phyloP scores from a whole-genome alignment of 2,329 filamentous ascomycete species.

The Endoconidiophora laricicola region DNA sequence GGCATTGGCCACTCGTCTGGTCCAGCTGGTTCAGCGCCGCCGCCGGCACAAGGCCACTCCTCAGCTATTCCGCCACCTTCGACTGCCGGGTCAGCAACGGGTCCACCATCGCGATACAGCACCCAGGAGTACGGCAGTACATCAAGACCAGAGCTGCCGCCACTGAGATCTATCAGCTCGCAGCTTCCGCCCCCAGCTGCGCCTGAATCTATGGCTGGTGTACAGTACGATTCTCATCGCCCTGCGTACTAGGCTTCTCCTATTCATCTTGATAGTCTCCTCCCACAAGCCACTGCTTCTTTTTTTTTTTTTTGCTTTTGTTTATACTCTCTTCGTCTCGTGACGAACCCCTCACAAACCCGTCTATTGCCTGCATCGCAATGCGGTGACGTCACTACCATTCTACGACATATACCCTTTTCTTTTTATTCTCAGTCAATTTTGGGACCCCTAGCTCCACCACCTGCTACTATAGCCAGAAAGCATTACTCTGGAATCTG shows the following conservation, averaged over 20 bases:
- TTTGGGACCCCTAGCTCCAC: background rate
- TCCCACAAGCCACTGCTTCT: background rate
- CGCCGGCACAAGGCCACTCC: constrained; percentile 17
- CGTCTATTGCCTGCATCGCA: too few species aligned
- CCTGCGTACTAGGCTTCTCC: constrained; percentile 3
- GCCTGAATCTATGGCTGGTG: constrained; percentile 48
- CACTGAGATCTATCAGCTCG: constrained; percentile 22
- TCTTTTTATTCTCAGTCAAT: background rate
- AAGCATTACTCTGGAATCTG: background rate
- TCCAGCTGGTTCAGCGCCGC: constrained; percentile 15
- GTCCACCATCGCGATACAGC: background rate
- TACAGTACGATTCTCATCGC: constrained; percentile 36
- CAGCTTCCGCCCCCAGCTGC: constrained; percentile 28
- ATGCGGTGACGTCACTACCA: too few species aligned
- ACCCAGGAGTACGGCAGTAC: constrained; percentile 15
- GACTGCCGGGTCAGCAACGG: constrained; percentile 17
- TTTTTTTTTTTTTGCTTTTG: background rate
- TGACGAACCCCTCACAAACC: background rate
- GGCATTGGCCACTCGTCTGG: constrained; percentile 7
- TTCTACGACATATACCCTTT: background rate
- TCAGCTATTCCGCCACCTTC: constrained; percentile 16
- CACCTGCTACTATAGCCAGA: background rate
- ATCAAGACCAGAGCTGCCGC: constrained; percentile 31
- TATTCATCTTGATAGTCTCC: too few species aligned
- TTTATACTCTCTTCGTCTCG: constrained; percentile 5